A percentile compares a stretch with the other conserved stretches of the same genome.
These are phyloP conservation scores for Alternaria viburni DNA, from an alignment of 2,329 filamentous ascomycete species.

Conservation along the genomic window DNA sequence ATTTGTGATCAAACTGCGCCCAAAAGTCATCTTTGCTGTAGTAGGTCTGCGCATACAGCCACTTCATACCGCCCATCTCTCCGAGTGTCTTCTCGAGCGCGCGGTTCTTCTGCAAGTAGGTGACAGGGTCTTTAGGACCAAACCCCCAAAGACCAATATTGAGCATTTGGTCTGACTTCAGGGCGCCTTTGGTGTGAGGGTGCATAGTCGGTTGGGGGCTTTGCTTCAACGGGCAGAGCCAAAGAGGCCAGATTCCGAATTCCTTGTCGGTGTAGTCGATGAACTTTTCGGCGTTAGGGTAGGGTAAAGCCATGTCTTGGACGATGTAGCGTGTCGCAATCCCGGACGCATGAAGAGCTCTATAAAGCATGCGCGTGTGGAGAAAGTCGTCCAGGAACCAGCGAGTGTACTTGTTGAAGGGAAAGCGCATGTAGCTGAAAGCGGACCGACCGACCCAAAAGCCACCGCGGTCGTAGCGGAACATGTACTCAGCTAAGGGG, in stretches of 20 bases:
- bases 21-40: conserved; percentile 74
- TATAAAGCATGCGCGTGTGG: conserved; percentile 70
- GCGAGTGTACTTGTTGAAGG: conserved; percentile 69
- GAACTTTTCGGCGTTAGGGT: conserved; percentile 52
- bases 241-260: conserved; percentile 56
- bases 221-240: conserved; percentile 55
- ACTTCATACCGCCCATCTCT: conserved; percentile 69
- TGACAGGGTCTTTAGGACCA: conserved; percentile 56
- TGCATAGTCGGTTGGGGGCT: conserved; percentile 43
- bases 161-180: conserved; percentile 50
- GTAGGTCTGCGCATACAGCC: conserved; percentile 73
- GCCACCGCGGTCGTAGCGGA: conserved; percentile 72
- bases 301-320: conserved; percentile 65
- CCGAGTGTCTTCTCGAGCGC: conserved; percentile 65
- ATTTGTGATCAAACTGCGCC: conserved; percentile 65
- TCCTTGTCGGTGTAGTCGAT: conserved; percentile 50
- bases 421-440: conserved; percentile 68
- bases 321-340: conserved; percentile 67
- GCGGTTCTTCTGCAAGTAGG: conserved; percentile 63
- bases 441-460: conserved; percentile 72
- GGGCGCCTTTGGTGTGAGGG: conserved; percentile 38
- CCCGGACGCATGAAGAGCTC: conserved; percentile 67
- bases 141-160: conserved; percentile 78
- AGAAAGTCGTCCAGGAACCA: conserved; percentile 67
- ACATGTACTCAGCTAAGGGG: conserved; percentile 70